Percentiles rank a stretch among this genome's conserved stretches.
These are phyloP conservation scores for Paecilomyces dactylethromorphus DNA, from an alignment of 2,329 filamentous ascomycete species.

Conservation along the genomic window DNA sequence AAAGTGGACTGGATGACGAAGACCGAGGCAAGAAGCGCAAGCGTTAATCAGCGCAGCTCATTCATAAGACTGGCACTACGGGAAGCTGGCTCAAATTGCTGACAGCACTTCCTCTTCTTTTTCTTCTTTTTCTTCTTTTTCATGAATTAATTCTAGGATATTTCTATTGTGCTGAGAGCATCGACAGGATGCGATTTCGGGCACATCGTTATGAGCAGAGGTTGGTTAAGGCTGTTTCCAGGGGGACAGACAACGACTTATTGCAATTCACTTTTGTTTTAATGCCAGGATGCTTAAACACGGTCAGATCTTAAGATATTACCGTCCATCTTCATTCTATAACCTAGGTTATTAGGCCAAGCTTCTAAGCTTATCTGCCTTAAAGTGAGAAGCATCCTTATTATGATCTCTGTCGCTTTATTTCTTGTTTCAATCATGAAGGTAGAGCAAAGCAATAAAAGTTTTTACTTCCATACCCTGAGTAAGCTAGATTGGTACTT, in stretches of 20 bases:
- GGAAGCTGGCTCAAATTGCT: neutral
- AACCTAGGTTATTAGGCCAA: too few species aligned
- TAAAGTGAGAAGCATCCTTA: too few species aligned
- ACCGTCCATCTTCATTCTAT: neutral
- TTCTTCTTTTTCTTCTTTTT: conserved; percentile 1
- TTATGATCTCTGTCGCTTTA: too few species aligned
- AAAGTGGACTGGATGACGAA: conserved; percentile 48
- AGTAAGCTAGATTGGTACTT: too few species aligned
- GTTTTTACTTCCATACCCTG: too few species aligned
- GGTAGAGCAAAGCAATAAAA: too few species aligned
- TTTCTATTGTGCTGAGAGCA: neutral
- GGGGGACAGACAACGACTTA: neutral
- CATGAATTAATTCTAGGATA: neutral
- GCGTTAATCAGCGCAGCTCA: conserved; percentile 37
- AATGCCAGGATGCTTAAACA: neutral
- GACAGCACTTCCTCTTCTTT: neutral
- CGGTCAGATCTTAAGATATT: neutral
- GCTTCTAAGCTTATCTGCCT: too few species aligned
- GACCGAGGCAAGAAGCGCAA: conserved; percentile 68
- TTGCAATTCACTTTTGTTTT: neutral
- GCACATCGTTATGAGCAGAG: neutral
- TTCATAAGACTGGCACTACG: neutral
- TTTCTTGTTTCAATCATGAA: too few species aligned
- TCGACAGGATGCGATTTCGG: neutral
- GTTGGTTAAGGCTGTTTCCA: neutral